phyloP scores from a whole-genome alignment of 768 basidiomycete genomes.

The Kwoniella pini region DNA sequence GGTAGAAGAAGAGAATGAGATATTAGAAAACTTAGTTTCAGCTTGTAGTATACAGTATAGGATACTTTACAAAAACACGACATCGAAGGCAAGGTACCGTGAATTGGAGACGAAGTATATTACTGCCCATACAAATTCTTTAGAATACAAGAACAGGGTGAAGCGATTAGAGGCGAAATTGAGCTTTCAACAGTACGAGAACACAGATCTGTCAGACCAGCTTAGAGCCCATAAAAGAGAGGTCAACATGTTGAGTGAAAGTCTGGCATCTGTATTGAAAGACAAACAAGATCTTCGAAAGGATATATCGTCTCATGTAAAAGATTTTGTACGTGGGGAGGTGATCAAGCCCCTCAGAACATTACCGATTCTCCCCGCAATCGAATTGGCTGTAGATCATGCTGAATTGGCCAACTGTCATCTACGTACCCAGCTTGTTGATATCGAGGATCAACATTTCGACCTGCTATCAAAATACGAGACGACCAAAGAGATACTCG shows the following conservation, averaged over 20 bases:
- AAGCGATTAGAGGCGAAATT: background rate
- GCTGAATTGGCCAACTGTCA: slow-evolving; percentile 9
- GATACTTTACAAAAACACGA: slow-evolving; percentile 11
- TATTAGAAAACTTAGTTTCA: slow-evolving; percentile 13
- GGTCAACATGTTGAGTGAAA: background rate
- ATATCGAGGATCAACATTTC: background rate
- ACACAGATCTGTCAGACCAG: slow-evolving; percentile 6
- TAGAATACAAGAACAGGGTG: too few species aligned
- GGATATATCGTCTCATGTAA: background rate
- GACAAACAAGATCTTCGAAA: background rate
- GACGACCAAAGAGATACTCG: background rate
- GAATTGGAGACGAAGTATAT: slow-evolving; percentile 2
- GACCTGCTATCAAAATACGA: background rate
- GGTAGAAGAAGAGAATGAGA: slow-evolving; percentile 12
- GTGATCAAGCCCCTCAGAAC: background rate
- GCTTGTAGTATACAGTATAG: slow-evolving; percentile 11
- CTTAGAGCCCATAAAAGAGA: background rate
- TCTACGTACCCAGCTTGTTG: slow-evolving; percentile 1
- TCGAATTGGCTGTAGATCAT: slow-evolving; percentile 17
- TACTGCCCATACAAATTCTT: background rate
- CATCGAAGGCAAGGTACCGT: slow-evolving; percentile 3
- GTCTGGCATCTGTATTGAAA: background rate
- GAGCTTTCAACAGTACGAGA: background rate
- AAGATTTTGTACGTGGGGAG: background rate
- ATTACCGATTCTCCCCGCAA: background rate